A percentile compares a stretch with the other conserved stretches of the same genome.
These are phyloP conservation scores for Teratosphaeria zuluensis DNA, from an alignment of 2,329 filamentous ascomycete genomes.

Conservation along the genomic window DNA sequence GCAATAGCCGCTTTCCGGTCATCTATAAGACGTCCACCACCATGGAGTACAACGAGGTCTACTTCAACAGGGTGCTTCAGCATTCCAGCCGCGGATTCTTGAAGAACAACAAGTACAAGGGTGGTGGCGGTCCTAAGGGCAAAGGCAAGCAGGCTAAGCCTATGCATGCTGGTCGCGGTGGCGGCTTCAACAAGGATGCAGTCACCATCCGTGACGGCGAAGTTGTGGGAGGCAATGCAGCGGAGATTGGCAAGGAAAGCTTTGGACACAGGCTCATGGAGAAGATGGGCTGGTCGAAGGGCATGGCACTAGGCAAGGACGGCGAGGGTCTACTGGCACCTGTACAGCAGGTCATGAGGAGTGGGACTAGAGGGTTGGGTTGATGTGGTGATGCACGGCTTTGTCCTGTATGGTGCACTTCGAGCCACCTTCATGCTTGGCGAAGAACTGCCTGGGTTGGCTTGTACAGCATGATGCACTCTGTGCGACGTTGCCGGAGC, in stretches of 20 bases:
- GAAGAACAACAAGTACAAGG: constrained; percentile 11
- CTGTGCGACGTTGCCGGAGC: too few species aligned
- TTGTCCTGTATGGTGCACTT: not conserved
- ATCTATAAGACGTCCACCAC: constrained; percentile 67
- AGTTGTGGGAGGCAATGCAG: constrained; percentile 72
- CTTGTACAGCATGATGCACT: too few species aligned
- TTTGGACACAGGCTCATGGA: constrained; percentile 79
- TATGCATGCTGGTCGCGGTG: constrained; percentile 23
- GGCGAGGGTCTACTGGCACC: constrained; percentile 84
- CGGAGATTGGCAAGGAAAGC: constrained; percentile 74
- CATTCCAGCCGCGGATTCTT: constrained; percentile 43
- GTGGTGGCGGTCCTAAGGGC: constrained; percentile 7
- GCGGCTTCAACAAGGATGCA: constrained; percentile 27
- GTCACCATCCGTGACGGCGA: constrained; percentile 72
- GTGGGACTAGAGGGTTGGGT: constrained; percentile 72
- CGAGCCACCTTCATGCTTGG: too few species aligned
- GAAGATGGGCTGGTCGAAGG: constrained; percentile 93
- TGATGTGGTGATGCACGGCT: constrained; percentile 19
- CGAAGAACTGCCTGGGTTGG: too few species aligned
- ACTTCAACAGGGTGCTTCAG: constrained; percentile 35
- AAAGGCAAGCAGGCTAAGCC: constrained; percentile 9
- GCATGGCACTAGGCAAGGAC: constrained; percentile 68
- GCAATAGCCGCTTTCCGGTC: constrained; percentile 62
- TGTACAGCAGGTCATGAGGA: constrained; percentile 79
- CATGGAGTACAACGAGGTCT: constrained; percentile 45